A percentile compares a stretch with the other conserved stretches of the same genome.
Evolutionary conservation across 139 green algal species (phyloP).

Genomic region (Picochlorum sp.): DNA sequence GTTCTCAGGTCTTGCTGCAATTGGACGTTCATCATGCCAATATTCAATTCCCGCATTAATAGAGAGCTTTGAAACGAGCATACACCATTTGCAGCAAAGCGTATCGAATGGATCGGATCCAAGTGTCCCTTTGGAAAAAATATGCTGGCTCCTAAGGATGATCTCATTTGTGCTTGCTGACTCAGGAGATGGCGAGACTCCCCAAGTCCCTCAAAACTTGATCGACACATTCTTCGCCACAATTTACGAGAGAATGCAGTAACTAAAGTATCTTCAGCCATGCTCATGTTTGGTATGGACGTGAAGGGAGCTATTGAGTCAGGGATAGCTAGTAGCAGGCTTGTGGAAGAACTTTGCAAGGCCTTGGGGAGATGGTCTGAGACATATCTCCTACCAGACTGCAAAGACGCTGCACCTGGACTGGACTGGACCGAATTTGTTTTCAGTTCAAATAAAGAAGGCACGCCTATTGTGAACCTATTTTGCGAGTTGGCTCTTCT

Average conservation of each 20-base stretch:
- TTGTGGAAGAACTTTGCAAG: conserved; percentile 66
- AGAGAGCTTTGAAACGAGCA: conserved; percentile 16
- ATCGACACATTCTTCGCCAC: conserved; percentile 15
- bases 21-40: conserved; percentile 43
- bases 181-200: conserved; percentile 64
- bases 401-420: conserved; percentile 28
- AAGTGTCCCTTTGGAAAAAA: conserved; percentile 57
- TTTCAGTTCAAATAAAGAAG: not conserved
- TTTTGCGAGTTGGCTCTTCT: conserved; percentile 42
- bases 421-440: not conserved
- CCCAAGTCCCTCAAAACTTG: conserved; percentile 55
- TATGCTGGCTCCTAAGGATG: conserved; percentile 67
- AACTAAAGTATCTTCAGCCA: not conserved
- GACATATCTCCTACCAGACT: conserved; percentile 73
- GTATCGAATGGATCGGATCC: conserved; percentile 26
- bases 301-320: conserved; percentile 17
- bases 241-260: not conserved
- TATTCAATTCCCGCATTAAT: conserved; percentile 41
- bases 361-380: conserved; percentile 62
- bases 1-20: conserved; percentile 43
- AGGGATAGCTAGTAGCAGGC: conserved; percentile 48
- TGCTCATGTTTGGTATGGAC: conserved; percentile 26
- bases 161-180: conserved; percentile 68
- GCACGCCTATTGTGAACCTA: conserved; percentile 9
- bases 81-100: conserved; percentile 21